phyloP scores from a whole-genome alignment of 2,329 filamentous ascomycete genomes.

The Beauveria sp. region DNA sequence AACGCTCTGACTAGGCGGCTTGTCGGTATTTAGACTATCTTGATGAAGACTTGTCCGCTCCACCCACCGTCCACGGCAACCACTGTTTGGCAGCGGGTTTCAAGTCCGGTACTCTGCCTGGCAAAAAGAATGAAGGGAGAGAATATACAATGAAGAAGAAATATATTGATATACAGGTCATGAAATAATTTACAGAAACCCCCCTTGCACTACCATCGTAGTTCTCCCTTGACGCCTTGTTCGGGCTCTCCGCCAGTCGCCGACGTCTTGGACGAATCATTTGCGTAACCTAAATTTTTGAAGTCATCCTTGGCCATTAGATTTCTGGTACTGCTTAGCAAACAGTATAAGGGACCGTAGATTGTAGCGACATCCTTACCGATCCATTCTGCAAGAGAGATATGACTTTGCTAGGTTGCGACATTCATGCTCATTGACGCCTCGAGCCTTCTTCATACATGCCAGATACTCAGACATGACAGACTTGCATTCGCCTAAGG shows the following conservation, averaged over 20 bases:
- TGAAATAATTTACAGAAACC: background rate
- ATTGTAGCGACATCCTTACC: conserved; percentile 44
- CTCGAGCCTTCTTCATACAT: conserved; percentile 77
- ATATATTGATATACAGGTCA: background rate
- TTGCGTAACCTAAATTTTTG: conserved; percentile 76
- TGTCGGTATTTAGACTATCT: no score
- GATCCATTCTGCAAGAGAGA: conserved; percentile 87
- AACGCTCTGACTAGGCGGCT: conserved; percentile 13
- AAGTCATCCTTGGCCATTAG: conserved; percentile 95
- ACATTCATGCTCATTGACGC: conserved; percentile 81
- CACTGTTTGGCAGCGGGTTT: background rate
- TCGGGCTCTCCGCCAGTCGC: conserved; percentile 20
- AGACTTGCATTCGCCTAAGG: conserved; percentile 79
- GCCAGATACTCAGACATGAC: conserved; percentile 79
- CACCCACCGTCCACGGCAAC: background rate
- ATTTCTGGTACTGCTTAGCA: conserved; percentile 51
- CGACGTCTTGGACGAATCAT: conserved; percentile 17
- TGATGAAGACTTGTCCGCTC: background rate
- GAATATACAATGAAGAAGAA: background rate
- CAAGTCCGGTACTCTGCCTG: background rate
- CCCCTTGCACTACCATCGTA: conserved; percentile 24
- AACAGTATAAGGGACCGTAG: background rate
- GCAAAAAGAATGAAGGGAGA: background rate
- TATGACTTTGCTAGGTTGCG: conserved; percentile 82
- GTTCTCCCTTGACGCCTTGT: conserved; percentile 29